Conservation (phyloP, 495 filamentous ascomycete species). For the Friedmanniomyces simplex region DNA sequence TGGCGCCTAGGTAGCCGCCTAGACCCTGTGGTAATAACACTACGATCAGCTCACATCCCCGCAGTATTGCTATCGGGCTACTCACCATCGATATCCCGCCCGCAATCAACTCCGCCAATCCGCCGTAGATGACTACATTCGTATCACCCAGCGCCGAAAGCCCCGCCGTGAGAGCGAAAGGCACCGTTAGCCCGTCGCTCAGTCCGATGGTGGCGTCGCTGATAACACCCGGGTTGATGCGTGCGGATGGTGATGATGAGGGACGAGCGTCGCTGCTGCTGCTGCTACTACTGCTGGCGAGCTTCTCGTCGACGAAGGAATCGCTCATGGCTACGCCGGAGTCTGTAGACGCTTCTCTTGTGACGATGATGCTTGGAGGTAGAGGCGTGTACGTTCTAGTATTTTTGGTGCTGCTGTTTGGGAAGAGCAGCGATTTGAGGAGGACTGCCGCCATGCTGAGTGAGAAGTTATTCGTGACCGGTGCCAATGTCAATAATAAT, state of each 20-base stretch:
- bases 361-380: neutral
- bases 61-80: too few species aligned
- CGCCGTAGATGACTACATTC: conserved; percentile 48
- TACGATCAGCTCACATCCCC: neutral
- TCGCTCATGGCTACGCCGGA: conserved; percentile 1
- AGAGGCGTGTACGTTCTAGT: conserved; percentile 1
- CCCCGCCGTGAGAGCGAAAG: conserved; percentile 24
- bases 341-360: conserved; percentile 1
- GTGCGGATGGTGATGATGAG: neutral
- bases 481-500: too few species aligned
- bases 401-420: neutral
- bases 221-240: conserved; percentile 21
- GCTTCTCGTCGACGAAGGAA: neutral
- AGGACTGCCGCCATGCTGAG: conserved; percentile 9
- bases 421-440: conserved; percentile 4
- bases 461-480: too few species aligned
- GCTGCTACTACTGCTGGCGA: too few species aligned
- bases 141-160: conserved; percentile 45
- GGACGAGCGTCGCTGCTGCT: neutral
- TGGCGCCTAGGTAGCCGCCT: conserved; percentile 55
- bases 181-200: conserved; percentile 23
- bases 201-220: conserved; percentile 22
- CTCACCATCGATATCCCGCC: conserved; percentile 46
- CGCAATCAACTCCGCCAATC: conserved; percentile 47
- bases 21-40: conserved; percentile 31